Evolutionary conservation across 2,329 filamentous ascomycete species (phyloP).

Genomic region (Pseudopithomyces chartarum): DNA sequence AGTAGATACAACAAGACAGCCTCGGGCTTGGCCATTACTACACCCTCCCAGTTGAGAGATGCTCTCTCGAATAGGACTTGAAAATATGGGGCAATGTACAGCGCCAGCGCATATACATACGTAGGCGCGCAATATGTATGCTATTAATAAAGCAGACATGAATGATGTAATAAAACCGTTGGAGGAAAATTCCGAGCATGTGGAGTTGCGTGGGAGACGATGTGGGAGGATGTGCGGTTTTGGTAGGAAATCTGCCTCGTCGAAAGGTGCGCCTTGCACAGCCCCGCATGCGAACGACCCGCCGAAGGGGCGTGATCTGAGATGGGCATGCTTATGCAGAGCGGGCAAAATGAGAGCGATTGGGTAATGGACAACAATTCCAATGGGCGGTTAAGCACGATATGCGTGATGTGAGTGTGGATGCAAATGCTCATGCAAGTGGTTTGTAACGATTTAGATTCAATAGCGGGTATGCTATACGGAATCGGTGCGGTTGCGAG

Average conservation of each 20-base stretch:
- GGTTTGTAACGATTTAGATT: neutral
- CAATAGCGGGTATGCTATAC: neutral
- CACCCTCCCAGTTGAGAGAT: neutral
- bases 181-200: conserved; percentile 5
- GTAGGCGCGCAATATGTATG: neutral
- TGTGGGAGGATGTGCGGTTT: conserved; percentile 10
- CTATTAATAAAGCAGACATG: conserved; percentile 18
- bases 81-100: neutral
- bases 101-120: neutral
- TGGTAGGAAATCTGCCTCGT: conserved; percentile 31
- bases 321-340: neutral
- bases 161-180: conserved; percentile 19
- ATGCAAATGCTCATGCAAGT: neutral
- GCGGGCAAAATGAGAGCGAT: neutral
- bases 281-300: conserved; percentile 1
- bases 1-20: conserved; percentile 1
- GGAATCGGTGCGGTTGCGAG: neutral
- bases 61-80: too few relatives aligned
- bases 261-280: conserved; percentile 30
- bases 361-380: neutral
- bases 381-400: conserved; percentile 2
- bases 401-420: neutral
- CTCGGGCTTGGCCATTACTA: neutral
- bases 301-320: conserved; percentile 2
- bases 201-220: conserved; percentile 5